Evolutionary conservation across 495 filamentous ascomycete genomes (phyloP), one percentile per base, ranked within the genome.

Genomic region (Neurospora sp.): DNA sequence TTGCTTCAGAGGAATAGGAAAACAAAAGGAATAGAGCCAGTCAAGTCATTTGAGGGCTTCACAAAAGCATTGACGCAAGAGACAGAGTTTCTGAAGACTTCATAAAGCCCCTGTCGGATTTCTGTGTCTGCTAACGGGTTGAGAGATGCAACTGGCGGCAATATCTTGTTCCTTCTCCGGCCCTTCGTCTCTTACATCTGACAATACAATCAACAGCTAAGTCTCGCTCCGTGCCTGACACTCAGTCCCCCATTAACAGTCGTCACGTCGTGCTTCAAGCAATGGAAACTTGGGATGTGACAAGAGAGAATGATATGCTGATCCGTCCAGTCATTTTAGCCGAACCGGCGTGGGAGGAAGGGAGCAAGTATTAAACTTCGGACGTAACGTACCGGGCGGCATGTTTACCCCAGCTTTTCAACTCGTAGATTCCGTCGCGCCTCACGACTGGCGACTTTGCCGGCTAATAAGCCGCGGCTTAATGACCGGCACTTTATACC

Each of bases 401-500:
- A 59, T 59, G 21, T 59, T 28, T 59, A 28, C 21, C 48, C 54
- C 54, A 66, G 24, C 28, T 66, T 66, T 62, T 19, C 28, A 17
- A 34, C 54, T 66, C 54, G 54, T 15, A 19, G 28, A 34, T 9
- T 34, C 28, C 11, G 28, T 17, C 54, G 24, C 54, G 24, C 28
- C 54, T 66, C 54, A 66, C 54, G 54, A 66, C 31, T 36, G 54
- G 36, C 24, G 19, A 37, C 37, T 45, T 17, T 69, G 70, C 75
- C 75, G 75, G 75, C 70, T 76, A 74, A 76, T 76, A 74, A 54
- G 72, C 39, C 71, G 73, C 75, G 74, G 74, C 71, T 77, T 75
- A 75, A 77, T 77, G 71, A 7, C 21, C 19, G 71, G 48, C 54
- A 71, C 75, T 69, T 76, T 77, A 76, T 73, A 74, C n/a, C 31